Conservation (phyloP, 192 early-diverging fungal genomes). For the Geranomyces michiganensis region DNA sequence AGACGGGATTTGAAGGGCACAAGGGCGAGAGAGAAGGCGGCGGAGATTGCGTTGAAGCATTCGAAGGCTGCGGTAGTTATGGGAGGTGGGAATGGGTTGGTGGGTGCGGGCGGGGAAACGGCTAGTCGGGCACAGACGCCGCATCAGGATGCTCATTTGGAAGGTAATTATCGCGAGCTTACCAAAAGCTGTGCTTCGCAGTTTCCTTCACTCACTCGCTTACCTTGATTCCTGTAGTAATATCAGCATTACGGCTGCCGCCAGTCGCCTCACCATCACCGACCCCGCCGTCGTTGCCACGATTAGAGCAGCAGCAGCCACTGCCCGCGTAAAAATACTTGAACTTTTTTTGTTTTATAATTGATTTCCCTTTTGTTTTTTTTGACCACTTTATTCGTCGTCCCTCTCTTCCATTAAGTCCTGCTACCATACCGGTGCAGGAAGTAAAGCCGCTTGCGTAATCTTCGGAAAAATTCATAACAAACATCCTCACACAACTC, state of each 20-base stretch:
- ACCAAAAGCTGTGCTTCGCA: background rate
- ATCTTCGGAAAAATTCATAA: no score
- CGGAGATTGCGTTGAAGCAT: constrained; percentile 45
- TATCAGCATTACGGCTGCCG: constrained; percentile 13
- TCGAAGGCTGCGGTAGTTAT: background rate
- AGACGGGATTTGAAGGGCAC: constrained; percentile 48
- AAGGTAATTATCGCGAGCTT: background rate
- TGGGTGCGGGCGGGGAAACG: background rate
- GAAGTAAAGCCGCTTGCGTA: no score
- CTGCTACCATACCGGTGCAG: no score
- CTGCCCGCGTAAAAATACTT: background rate
- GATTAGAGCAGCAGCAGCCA: constrained; percentile 6
- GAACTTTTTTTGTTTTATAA: no score
- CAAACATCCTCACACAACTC: no score
- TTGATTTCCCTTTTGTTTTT: no score
- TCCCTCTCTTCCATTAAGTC: no score
- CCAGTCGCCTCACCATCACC: constrained; percentile 15
- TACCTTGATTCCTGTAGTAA: background rate
- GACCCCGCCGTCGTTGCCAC: background rate
- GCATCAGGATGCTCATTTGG: no score
- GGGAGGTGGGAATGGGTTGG: background rate
- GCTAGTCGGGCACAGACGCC: background rate
- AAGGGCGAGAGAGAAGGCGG: constrained; percentile 46
- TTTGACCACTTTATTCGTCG: no score
- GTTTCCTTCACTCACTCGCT: background rate